phyloP scores from a whole-genome alignment of 2,329 filamentous ascomycete genomes.

The Stemphylium beticola region DNA sequence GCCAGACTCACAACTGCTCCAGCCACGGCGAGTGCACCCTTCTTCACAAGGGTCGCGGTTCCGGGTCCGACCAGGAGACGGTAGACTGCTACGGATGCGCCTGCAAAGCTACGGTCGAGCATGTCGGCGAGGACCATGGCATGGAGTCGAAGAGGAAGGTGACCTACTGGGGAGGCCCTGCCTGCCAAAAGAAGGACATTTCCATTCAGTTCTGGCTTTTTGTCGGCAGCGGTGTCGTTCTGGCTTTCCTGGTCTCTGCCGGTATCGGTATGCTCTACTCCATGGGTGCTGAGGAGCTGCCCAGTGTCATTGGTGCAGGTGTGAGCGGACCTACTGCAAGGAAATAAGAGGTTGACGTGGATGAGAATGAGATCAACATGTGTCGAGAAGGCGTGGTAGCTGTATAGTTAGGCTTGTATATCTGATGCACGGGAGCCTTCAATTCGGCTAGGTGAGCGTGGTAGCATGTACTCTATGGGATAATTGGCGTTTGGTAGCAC shows the following conservation, averaged over 20 bases:
- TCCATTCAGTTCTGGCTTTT: conserved; percentile 90
- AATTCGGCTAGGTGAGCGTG: conserved; percentile 25
- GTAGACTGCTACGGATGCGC: conserved; percentile 77
- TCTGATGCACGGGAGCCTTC: conserved; percentile 36
- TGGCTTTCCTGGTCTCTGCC: conserved; percentile 71
- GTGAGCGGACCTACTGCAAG: conserved; percentile 68
- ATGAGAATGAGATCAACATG: neutral
- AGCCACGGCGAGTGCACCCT: conserved; percentile 78
- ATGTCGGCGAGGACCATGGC: conserved; percentile 56
- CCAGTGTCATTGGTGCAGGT: conserved; percentile 94
- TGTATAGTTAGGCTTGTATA: conserved; percentile 31
- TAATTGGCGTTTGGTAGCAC: conserved; percentile 42
- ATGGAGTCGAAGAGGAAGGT: conserved; percentile 59
- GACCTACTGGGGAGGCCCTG: conserved; percentile 80
- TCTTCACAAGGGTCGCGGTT: conserved; percentile 59
- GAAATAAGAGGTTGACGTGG: conserved; percentile 40
- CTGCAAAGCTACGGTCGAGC: conserved; percentile 67
- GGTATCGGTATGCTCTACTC: conserved; percentile 79
- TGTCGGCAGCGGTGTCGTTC: conserved; percentile 71
- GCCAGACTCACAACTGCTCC: conserved; percentile 78
- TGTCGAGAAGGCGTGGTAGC: neutral
- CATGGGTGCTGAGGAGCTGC: conserved; percentile 86
- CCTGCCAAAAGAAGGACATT: conserved; percentile 91
- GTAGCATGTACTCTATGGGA: conserved; percentile 30
- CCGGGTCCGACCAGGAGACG: conserved; percentile 48